These are phyloP conservation scores for Chimonanthus salicifolius DNA, from an alignment of 164 flowering plant genomes.

Conservation along the genomic window DNA sequence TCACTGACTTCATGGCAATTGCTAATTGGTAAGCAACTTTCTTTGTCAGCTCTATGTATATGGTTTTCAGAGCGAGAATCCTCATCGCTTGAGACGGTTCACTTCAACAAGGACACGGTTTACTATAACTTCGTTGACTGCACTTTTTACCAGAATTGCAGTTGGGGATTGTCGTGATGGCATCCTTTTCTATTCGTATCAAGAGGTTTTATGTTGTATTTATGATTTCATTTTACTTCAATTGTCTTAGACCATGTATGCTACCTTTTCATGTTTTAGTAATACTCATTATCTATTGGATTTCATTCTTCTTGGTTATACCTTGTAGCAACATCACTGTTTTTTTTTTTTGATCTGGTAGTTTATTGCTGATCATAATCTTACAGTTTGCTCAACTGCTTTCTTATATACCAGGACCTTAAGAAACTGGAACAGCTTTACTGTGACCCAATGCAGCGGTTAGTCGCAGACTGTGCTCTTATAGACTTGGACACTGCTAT, in stretches of 20 bases:
- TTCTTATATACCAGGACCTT: conserved; percentile 38
- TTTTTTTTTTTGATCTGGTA: background rate
- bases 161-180: conserved; percentile 99
- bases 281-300: background rate
- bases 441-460: conserved; percentile 82
- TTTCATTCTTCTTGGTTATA: background rate
- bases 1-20: background rate
- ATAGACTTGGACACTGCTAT: conserved; percentile 71
- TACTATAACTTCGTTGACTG: conserved; percentile 61
- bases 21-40: conserved; percentile 8
- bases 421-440: conserved; percentile 72
- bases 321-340: background rate
- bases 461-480: conserved; percentile 91
- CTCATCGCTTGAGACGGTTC: conserved; percentile 55
- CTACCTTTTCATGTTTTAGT: background rate
- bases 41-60: conserved; percentile 72
- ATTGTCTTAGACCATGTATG: background rate
- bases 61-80: conserved; percentile 69
- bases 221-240: background rate
- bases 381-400: background rate
- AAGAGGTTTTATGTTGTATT: conserved; percentile 46
- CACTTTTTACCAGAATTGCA: conserved; percentile 75
- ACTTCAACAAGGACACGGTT: conserved; percentile 79
- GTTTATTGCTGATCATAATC: background rate
- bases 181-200: conserved; percentile 73